These are phyloP conservation scores for Torulaspora indica DNA, from an alignment of 805 yeast species.

Conservation along the genomic window DNA sequence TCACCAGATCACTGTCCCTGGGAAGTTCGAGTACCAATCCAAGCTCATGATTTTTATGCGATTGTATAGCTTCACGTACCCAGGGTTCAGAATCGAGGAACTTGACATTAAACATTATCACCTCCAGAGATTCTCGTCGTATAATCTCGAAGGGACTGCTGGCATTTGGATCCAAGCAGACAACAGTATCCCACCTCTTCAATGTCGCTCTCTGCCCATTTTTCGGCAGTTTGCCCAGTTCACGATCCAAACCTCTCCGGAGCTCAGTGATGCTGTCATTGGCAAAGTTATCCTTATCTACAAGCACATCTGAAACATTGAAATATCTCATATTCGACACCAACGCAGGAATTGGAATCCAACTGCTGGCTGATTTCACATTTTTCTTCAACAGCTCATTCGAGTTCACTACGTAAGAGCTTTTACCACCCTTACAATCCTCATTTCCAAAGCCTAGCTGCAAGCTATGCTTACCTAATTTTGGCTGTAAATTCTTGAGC, in stretches of 20 bases:
- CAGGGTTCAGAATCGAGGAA: neutral
- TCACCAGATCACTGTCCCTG: slow-evolving; percentile 10
- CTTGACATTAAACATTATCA: slow-evolving; percentile 10
- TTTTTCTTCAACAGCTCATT: slow-evolving; percentile 1
- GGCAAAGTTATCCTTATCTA: slow-evolving; percentile 5
- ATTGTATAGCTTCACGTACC: slow-evolving; percentile 1
- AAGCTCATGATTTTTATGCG: slow-evolving; percentile 4
- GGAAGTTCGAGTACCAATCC: slow-evolving; percentile 13
- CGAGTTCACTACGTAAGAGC: slow-evolving; percentile 28
- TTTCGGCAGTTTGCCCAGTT: neutral
- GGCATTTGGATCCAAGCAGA: slow-evolving; percentile 4
- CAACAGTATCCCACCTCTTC: slow-evolving; percentile 11
- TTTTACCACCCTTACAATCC: slow-evolving; percentile 10
- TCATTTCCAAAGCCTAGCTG: slow-evolving; percentile 8
- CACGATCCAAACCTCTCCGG: neutral
- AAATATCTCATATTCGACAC: slow-evolving; percentile 10
- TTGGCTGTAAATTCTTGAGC: slow-evolving; percentile 15
- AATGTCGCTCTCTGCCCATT: neutral
- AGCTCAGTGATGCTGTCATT: slow-evolving; percentile 1
- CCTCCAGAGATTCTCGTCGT: neutral
- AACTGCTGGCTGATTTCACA: slow-evolving; percentile 7
- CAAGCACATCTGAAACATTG: slow-evolving; percentile 9
- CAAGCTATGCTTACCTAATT: slow-evolving; percentile 9
- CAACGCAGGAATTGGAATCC: slow-evolving; percentile 17
- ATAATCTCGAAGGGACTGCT: slow-evolving; percentile 6